phyloP scores from a whole-genome alignment of 2,329 filamentous ascomycete genomes.

The Xylariaceae sp. region DNA sequence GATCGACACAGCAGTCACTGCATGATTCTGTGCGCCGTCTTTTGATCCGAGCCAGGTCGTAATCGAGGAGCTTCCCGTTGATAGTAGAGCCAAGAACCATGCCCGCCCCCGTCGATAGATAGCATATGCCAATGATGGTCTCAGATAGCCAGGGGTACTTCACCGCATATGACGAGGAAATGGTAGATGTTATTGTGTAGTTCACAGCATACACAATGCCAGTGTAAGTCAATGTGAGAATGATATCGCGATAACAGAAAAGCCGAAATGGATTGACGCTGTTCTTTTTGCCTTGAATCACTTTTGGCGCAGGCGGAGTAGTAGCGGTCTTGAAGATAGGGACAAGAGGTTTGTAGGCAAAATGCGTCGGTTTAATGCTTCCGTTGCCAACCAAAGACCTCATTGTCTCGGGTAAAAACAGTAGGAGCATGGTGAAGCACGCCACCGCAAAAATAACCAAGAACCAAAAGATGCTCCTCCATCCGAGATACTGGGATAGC shows the following conservation, averaged over 20 bases:
- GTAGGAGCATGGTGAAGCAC: neutral
- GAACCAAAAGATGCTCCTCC: neutral
- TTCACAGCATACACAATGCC: conserved; percentile 17
- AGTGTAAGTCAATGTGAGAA: conserved; percentile 15
- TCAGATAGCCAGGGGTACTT: too few species aligned
- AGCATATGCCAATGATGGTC: too few species aligned
- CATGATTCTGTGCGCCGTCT: too few species aligned
- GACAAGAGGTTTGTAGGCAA: too few species aligned
- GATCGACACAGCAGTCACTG: too few species aligned
- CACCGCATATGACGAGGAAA: too few species aligned
- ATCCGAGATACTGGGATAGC: neutral
- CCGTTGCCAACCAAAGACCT: neutral
- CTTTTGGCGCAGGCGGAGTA: neutral
- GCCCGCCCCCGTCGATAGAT: too few species aligned
- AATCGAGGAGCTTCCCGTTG: too few species aligned
- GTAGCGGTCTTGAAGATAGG: neutral
- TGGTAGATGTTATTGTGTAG: neutral
- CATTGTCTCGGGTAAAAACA: neutral
- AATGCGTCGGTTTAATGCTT: neutral
- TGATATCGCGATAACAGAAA: conserved; percentile 8
- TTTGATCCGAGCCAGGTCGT: too few species aligned
- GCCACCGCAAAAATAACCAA: neutral
- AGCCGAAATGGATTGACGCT: neutral
- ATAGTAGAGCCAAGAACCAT: too few species aligned
- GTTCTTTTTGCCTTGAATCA: neutral